Evolutionary conservation across 306 rosid genomes (phyloP).

Genomic region (Abrus pulchellus): DNA sequence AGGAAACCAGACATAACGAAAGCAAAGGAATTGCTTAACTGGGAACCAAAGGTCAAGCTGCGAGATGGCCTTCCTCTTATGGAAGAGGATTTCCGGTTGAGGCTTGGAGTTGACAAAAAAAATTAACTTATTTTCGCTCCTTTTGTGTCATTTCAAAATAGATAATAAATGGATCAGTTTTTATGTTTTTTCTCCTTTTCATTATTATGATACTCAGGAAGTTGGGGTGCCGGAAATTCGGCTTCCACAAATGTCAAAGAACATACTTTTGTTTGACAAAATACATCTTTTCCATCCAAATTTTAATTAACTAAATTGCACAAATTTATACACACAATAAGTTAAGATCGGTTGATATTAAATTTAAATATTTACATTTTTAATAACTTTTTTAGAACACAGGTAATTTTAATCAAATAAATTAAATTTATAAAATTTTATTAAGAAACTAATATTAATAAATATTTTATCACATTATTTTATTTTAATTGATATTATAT

Average conservation of each 20-base stretch:
- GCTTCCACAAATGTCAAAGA: constrained; percentile 30
- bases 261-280: constrained; percentile 24
- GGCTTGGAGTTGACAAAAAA: constrained; percentile 66
- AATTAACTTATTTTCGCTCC: constrained; percentile 33
- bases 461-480: no score
- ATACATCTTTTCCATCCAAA: constrained; percentile 30
- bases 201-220: constrained; percentile 39
- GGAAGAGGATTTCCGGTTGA: constrained; percentile 85
- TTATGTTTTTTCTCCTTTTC: constrained; percentile 8
- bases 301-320: neutral
- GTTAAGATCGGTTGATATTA: no score
- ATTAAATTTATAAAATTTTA: no score
- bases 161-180: constrained; percentile 34
- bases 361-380: no score
- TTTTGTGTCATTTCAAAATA: constrained; percentile 15
- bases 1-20: constrained; percentile 85
- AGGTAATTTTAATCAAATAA: no score
- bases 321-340: no score
- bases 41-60: constrained; percentile 78
- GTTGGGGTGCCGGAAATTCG: constrained; percentile 19
- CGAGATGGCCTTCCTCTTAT: constrained; percentile 81
- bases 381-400: no score
- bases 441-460: no score
- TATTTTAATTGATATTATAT: no score
- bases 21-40: constrained; percentile 72